These are phyloP conservation scores for Strobilomyces dryophilus DNA, from an alignment of 768 basidiomycete genomes.

Conservation along the genomic window DNA sequence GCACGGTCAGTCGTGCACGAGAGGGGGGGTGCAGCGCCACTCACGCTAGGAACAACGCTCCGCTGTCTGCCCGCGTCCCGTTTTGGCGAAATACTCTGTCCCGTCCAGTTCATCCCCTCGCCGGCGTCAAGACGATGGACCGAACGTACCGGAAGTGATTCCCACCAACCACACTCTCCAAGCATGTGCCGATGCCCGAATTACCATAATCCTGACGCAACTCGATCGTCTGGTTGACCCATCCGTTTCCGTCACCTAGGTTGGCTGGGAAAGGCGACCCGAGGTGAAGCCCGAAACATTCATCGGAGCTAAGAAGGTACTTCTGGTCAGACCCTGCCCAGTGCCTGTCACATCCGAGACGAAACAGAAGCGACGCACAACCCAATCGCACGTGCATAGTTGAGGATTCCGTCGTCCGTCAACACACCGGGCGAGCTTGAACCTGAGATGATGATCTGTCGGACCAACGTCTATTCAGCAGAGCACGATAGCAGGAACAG, in stretches of 20 bases:
- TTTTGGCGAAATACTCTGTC: constrained; percentile 52
- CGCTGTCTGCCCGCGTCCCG: constrained; percentile 45
- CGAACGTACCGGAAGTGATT: constrained; percentile 42
- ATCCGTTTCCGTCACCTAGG: constrained; percentile 46
- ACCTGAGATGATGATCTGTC: constrained; percentile 61
- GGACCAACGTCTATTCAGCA: not conserved
- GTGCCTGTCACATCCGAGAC: not conserved
- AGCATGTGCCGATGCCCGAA: constrained; percentile 38
- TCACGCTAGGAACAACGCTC: constrained; percentile 57
- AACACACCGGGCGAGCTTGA: constrained; percentile 54
- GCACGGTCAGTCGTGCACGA: not conserved
- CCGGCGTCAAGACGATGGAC: not conserved
- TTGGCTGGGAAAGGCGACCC: constrained; percentile 40
- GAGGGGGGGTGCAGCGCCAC: constrained; percentile 12
- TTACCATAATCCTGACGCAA: constrained; percentile 42
- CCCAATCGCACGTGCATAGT: constrained; percentile 58
- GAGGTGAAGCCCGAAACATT: constrained; percentile 38
- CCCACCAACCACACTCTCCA: constrained; percentile 43
- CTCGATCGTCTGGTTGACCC: constrained; percentile 41
- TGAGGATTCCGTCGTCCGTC: constrained; percentile 51
- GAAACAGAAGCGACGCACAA: constrained; percentile 41
- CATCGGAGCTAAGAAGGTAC: constrained; percentile 27
- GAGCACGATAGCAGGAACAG: not conserved
- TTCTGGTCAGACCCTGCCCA: not conserved
- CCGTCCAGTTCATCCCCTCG: not conserved